Base-by-base conservation (phyloP, 495 filamentous ascomycete genomes). In the Penicillium desertorum region DNA sequence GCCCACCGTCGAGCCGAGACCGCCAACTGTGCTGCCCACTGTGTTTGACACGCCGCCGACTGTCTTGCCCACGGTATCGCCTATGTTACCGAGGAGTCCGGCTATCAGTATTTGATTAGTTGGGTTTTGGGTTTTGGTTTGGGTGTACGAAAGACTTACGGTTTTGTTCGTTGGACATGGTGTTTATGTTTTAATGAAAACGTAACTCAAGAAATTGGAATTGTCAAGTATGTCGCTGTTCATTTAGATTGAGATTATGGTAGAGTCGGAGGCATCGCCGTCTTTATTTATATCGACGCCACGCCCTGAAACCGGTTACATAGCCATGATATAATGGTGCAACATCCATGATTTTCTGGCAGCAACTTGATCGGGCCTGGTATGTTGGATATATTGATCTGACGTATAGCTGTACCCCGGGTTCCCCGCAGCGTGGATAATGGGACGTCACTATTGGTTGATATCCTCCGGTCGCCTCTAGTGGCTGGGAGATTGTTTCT, bases 21-120 rank as follows among this genome's bases (percentile, higher is more conserved):
- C 72, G 22, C 69, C 59, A 27, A 76, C 67, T 6, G 66, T 56
- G 25, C 45, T 50, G 60, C 73, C 73, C 9, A 67, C 37, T 8
- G 71, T 73, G 58, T 70, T 65, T 37, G 71, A 72, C 27, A 72
- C 60, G 57, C 72, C 71, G 54, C 64, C 63, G 32, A 76, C 68
- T 23, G 73, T 76, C 42, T 71, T 69, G 45, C 71, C 73, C 34
- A 73, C 25, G 36, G 71, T 73, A 52, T 76, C 66, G 53, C 65
- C 64, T 14, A 76, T 45, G 22, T 70, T 70, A 25, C 69, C 65
- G 41, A 76, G 56, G 51, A 76, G 63, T 39, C 66, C 64, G 53
- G 61, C 64, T 47, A 50, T 53, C 2, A 56, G 29, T 11, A 4
- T 20, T 12, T 36, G 1, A 6, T 54, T 29, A 45, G 37, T 32